These are phyloP conservation scores for Aphanomyces cochlioides DNA, from an alignment of 352 stramenopile species.

Conservation along the genomic window DNA sequence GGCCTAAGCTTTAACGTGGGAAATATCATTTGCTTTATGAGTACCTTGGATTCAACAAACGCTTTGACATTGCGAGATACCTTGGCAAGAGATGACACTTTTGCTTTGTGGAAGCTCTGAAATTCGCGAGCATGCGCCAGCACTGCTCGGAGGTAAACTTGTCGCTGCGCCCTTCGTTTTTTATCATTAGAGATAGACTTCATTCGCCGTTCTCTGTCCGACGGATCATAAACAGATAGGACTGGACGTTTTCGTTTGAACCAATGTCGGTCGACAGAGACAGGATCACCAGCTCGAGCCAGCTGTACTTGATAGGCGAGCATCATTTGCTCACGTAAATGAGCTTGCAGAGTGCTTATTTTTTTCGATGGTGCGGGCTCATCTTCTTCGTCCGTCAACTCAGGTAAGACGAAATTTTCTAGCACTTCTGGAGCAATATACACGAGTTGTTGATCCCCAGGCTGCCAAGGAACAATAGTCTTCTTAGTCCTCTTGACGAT, in stretches of 20 bases:
- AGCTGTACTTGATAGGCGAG: slow-evolving; percentile 60
- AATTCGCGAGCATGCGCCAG: slow-evolving; percentile 83
- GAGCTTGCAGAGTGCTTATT: slow-evolving; percentile 49
- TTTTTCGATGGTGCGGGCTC: not conserved
- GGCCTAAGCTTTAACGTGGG: slow-evolving; percentile 20
- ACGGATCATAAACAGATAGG: slow-evolving; percentile 55
- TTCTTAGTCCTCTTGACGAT: not conserved
- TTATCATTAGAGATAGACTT: slow-evolving; percentile 81
- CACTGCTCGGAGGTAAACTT: slow-evolving; percentile 75
- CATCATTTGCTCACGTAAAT: slow-evolving; percentile 56
- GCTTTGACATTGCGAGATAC: slow-evolving; percentile 65
- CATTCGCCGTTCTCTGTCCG: slow-evolving; percentile 76
- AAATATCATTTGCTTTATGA: no score
- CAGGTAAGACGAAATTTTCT: not conserved
- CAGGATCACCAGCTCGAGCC: slow-evolving; percentile 59
- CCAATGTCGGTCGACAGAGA: slow-evolving; percentile 61
- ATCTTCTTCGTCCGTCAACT: not conserved
- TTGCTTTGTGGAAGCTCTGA: slow-evolving; percentile 83
- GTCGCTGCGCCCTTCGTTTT: slow-evolving; percentile 67
- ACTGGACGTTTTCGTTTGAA: slow-evolving; percentile 67
- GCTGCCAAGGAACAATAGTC: not conserved
- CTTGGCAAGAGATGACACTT: slow-evolving; percentile 67
- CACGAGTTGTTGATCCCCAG: slow-evolving; percentile 12
- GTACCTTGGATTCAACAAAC: slow-evolving; percentile 61
- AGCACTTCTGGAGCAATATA: not conserved